Evolutionary conservation across 2,329 filamentous ascomycete species (phyloP).

Genomic region (Neocatenulostroma microsporum): DNA sequence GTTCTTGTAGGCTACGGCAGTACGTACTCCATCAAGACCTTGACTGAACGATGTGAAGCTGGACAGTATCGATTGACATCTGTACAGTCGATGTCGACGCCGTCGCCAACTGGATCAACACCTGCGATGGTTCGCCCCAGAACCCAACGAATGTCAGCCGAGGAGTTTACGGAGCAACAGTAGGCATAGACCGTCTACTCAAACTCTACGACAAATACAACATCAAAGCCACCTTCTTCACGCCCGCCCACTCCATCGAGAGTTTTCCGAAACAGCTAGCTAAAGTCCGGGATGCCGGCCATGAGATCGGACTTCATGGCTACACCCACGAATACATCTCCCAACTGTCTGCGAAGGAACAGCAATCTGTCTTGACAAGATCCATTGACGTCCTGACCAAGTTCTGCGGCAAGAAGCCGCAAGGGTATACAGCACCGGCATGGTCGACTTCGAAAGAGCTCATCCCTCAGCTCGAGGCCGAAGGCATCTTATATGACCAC

Average conservation of each 20-base stretch:
- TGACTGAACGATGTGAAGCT: neutral
- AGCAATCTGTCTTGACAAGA: slow-evolving; percentile 31
- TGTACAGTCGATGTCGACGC: slow-evolving; percentile 35
- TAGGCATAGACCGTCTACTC: slow-evolving; percentile 35
- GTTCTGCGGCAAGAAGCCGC: slow-evolving; percentile 32
- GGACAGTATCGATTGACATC: slow-evolving; percentile 1
- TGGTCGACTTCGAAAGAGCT: slow-evolving; percentile 35
- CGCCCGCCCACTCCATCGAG: slow-evolving; percentile 38
- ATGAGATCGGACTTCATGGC: slow-evolving; percentile 27
- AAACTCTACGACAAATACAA: slow-evolving; percentile 35
- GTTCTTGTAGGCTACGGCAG: slow-evolving; percentile 34
- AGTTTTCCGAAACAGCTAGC: slow-evolving; percentile 44
- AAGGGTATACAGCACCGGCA: slow-evolving; percentile 39
- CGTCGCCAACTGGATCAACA: slow-evolving; percentile 36
- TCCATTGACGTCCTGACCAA: slow-evolving; percentile 34
- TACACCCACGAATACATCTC: slow-evolving; percentile 35
- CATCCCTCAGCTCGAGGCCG: slow-evolving; percentile 35
- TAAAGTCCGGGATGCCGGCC: slow-evolving; percentile 36
- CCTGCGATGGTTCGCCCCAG: slow-evolving; percentile 28
- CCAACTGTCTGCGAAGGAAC: slow-evolving; percentile 24
- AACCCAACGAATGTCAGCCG: slow-evolving; percentile 35
- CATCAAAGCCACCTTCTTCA: slow-evolving; percentile 38
- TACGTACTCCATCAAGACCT: slow-evolving; percentile 5
- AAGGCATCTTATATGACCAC: slow-evolving; percentile 41
- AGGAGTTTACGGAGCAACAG: slow-evolving; percentile 35